Evolutionary conservation across 2,329 filamentous ascomycete genomes (phyloP).

Genomic region (Aspergillus flavus): DNA sequence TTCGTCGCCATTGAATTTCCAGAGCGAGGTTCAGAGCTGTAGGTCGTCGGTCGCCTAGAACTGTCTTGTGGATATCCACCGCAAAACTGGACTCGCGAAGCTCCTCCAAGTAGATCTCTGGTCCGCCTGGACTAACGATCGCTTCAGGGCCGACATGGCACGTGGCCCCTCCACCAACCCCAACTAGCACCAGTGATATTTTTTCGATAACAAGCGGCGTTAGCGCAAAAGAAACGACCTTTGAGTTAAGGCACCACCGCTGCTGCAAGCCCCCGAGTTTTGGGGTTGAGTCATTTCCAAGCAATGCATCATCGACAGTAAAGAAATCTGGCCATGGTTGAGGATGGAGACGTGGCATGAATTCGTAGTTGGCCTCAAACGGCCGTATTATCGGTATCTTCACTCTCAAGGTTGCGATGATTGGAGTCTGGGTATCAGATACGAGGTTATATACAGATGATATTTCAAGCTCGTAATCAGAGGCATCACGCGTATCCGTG

Average conservation of each 20-base stretch:
- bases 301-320: constrained; percentile 53
- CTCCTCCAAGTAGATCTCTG: constrained; percentile 63
- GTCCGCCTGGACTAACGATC: constrained; percentile 30
- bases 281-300: constrained; percentile 27
- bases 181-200: constrained; percentile 64
- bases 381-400: constrained; percentile 76
- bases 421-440: constrained; percentile 77
- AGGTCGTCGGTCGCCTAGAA: constrained; percentile 78
- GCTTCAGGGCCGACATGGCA: constrained; percentile 52
- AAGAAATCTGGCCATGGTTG: constrained; percentile 90
- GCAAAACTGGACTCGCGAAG: constrained; percentile 74
- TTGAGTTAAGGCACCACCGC: constrained; percentile 75
- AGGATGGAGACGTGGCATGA: constrained; percentile 75
- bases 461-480: constrained; percentile 69
- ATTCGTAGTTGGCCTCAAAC: constrained; percentile 90
- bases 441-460: constrained; percentile 76
- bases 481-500: constrained; percentile 55
- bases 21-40: constrained; percentile 75
- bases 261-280: constrained; percentile 69
- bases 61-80: constrained; percentile 72
- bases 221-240: constrained; percentile 73
- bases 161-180: constrained; percentile 63
- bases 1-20: constrained; percentile 74
- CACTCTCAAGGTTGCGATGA: constrained; percentile 71
- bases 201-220: constrained; percentile 65